Conservation (phyloP, 2,329 filamentous ascomycete genomes). For the Fusarium sp. region DNA sequence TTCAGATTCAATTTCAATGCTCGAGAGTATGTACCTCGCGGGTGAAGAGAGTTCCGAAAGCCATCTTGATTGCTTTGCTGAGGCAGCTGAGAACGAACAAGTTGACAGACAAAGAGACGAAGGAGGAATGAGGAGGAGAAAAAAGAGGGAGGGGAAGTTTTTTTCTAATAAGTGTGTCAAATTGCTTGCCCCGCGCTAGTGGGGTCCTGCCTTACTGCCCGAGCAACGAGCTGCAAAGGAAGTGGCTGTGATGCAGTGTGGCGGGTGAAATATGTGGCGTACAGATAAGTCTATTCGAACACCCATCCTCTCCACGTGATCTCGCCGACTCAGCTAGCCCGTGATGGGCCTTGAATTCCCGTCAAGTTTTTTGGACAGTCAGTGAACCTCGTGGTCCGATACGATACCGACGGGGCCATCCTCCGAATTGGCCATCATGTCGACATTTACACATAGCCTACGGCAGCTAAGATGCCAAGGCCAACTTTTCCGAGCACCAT, state of each 20-base stretch:
- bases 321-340: conserved; percentile 8
- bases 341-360: conserved; percentile 22
- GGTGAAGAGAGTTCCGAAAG: conserved; percentile 98
- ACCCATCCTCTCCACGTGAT: conserved; percentile 39
- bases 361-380: conserved; percentile 42
- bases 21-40: conserved; percentile 67
- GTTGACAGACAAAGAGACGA: conserved; percentile 37
- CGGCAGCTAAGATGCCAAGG: conserved; percentile 50
- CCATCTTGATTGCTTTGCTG: conserved; percentile 70
- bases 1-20: conserved; percentile 27
- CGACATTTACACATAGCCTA: conserved; percentile 47
- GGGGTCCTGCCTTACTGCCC: conserved; percentile 40
- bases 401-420: conserved; percentile 37
- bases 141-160: conserved; percentile 45
- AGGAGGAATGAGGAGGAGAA: conserved; percentile 38
- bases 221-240: conserved; percentile 36
- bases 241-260: conserved; percentile 27
- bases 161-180: conserved; percentile 45
- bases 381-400: conserved; percentile 34
- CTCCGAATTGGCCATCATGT: conserved; percentile 46
- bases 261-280: conserved; percentile 24
- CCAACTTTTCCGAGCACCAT: conserved; percentile 44
- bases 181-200: conserved; percentile 48
- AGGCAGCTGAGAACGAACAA: conserved; percentile 43
- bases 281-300: neutral